Evolutionary conservation across 306 rosid genomes (phyloP).

Genomic region (Cotoneaster glaucophyllus): DNA sequence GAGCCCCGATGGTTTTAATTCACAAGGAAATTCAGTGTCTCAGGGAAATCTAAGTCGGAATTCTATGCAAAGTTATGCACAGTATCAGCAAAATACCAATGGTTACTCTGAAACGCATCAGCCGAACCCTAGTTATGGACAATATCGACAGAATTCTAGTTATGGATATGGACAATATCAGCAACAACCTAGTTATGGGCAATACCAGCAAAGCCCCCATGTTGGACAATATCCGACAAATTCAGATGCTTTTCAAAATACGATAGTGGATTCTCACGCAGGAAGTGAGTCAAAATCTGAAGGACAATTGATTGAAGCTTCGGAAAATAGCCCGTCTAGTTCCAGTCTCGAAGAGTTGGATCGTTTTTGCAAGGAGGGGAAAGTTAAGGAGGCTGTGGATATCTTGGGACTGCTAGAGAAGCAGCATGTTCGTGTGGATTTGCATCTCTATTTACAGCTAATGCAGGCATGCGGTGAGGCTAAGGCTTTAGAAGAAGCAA

Average conservation of each 20-base stretch:
- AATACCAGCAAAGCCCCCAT: neutral
- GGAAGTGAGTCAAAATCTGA: slow-evolving; percentile 22
- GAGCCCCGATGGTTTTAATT: slow-evolving; percentile 14
- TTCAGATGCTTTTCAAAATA: slow-evolving; percentile 19
- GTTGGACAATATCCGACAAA: slow-evolving; percentile 5
- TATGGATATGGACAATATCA: too few relatives aligned
- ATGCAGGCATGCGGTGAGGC: slow-evolving; percentile 56
- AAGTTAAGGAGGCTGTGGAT: slow-evolving; percentile 66
- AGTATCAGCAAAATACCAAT: slow-evolving; percentile 16
- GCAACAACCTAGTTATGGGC: too few relatives aligned
- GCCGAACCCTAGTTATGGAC: too few relatives aligned
- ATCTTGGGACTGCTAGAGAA: slow-evolving; percentile 44
- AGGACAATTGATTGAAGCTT: slow-evolving; percentile 19
- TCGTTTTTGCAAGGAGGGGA: slow-evolving; percentile 52
- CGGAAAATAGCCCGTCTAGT: slow-evolving; percentile 18
- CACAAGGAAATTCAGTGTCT: slow-evolving; percentile 26
- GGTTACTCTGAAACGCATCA: neutral
- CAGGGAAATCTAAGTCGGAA: slow-evolving; percentile 18
- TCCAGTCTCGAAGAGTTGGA: slow-evolving; percentile 59
- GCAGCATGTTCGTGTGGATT: slow-evolving; percentile 39
- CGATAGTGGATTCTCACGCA: slow-evolving; percentile 22
- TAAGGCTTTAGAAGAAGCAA: slow-evolving; percentile 61
- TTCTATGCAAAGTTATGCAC: slow-evolving; percentile 13
- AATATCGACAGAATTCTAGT: too few relatives aligned
- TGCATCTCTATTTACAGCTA: slow-evolving; percentile 37